These are phyloP conservation scores for Poa annua DNA, from an alignment of 176 grass and related monocot species.

Conservation along the genomic window DNA sequence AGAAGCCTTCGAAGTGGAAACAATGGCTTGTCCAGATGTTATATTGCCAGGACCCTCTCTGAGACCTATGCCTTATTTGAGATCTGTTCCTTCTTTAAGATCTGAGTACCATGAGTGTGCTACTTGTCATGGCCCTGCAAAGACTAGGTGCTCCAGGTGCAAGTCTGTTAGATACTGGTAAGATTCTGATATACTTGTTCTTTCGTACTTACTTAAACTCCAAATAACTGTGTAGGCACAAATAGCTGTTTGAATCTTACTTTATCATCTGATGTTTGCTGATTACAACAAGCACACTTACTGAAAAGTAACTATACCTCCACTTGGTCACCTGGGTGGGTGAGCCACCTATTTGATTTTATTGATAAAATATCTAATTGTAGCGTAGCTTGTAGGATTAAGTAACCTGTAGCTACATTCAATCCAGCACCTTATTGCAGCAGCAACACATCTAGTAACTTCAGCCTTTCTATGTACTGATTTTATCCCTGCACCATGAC, in stretches of 20 bases:
- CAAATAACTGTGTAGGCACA: slow-evolving; percentile 7
- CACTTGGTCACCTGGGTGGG: background rate
- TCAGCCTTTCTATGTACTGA: slow-evolving; percentile 1
- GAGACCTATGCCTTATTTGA: slow-evolving; percentile 61
- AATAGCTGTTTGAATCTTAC: background rate
- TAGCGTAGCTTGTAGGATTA: slow-evolving; percentile 3
- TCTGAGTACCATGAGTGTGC: slow-evolving; percentile 82
- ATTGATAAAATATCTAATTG: background rate
- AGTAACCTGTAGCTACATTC: background rate
- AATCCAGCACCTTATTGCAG: slow-evolving; percentile 25
- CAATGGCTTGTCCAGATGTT: slow-evolving; percentile 68
- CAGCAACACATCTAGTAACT: background rate
- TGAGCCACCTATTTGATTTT: background rate
- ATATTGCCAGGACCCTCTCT: slow-evolving; percentile 56
- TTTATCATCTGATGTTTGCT: background rate
- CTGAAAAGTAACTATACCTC: background rate
- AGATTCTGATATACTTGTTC: slow-evolving; percentile 28
- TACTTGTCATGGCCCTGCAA: slow-evolving; percentile 83
- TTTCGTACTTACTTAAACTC: slow-evolving; percentile 23
- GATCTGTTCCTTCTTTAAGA: slow-evolving; percentile 51
- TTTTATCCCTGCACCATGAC: slow-evolving; percentile 28
- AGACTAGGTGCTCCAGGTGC: slow-evolving; percentile 95
- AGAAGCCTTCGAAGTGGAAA: slow-evolving; percentile 72
- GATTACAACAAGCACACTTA: slow-evolving; percentile 10
- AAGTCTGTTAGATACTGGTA: slow-evolving; percentile 99